Conservation (phyloP, 352 stramenopile genomes). For the Thalassiosira hispida region DNA sequence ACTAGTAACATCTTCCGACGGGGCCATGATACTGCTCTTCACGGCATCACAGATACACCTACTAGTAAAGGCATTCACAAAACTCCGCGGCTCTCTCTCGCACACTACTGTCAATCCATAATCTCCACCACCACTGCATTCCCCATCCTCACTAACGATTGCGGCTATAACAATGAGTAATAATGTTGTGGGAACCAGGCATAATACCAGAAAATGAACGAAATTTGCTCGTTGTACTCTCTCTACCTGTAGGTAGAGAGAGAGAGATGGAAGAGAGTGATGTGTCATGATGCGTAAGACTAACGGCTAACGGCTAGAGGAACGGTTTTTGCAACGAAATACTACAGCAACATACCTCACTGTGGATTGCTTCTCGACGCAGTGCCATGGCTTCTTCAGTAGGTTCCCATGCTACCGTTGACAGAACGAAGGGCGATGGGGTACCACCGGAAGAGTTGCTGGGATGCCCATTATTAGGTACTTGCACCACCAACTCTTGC, state of each 20-base stretch:
- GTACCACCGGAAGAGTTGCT: background rate
- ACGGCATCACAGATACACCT: conserved; percentile 80
- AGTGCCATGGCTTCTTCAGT: conserved; percentile 18
- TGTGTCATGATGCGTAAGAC: background rate
- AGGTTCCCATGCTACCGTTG: conserved; percentile 19
- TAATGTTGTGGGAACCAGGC: conserved; percentile 75
- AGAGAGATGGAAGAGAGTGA: background rate
- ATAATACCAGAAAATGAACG: conserved; percentile 80
- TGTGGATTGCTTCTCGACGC: conserved; percentile 34
- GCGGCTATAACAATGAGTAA: conserved; percentile 78
- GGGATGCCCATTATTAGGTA: conserved; percentile 12
- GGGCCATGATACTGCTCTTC: conserved; percentile 13
- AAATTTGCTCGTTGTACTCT: conserved; percentile 77
- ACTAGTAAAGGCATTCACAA: conserved; percentile 85
- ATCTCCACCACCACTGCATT: conserved; percentile 45
- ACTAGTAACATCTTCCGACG: too few species aligned
- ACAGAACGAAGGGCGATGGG: conserved; percentile 5
- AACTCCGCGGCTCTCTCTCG: conserved; percentile 66
- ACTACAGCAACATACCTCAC: conserved; percentile 26
- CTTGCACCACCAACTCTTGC: conserved; percentile 50
- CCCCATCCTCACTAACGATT: conserved; percentile 68
- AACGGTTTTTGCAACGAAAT: too few species aligned
- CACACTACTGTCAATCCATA: conserved; percentile 60
- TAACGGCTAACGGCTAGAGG: background rate
- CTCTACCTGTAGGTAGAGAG: conserved; percentile 19